Evolutionary conservation across 1,284 basidiomycete species (phyloP), one percentile per base, ranked within the genome.

Genomic region (Rhizopogon parksii): DNA sequence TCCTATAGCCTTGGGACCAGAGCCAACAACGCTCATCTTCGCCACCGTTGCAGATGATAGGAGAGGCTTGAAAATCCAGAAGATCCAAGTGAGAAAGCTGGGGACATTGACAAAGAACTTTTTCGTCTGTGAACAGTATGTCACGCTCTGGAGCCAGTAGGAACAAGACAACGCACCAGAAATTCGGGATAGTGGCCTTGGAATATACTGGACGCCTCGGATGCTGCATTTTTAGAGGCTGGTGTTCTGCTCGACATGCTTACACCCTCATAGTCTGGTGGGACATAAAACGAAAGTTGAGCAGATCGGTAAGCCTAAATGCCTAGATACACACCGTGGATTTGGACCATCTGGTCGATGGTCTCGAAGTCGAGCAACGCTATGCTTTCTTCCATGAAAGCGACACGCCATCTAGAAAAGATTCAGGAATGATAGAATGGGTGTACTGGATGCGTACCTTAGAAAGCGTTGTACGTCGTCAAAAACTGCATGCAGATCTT

Each of bases 21-120:
- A 73, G 36, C 87, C 87, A n/a, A 88, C 82, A 15, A 89, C 82
- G 39, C 72, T 71, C 82, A 90, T 86, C 73, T 90, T 90, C 11
- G 82, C 80, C 24, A 88, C 63, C 12, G 87, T 88, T 36, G 77
- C 76, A 4, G 83, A 67, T 2, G 88, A 78, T 9, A 90, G 64
- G 56, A 90, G 62, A 0, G 86, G 76, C 63, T 84, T 89, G 73
- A 89, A 88, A n/a, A 80, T 60, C 85, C 85, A 88, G 70, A 88
- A 90, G 53, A 90, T 75, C 86, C 86, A 90, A 34, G 80, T 77
- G 57, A 88, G 72, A 53, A 85, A 62, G 2, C 77, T 76, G 0
- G 88, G 87, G 12, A 90, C 85, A 59, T 88, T 88, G 60, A 90
- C 74, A 61, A 90, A 89, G 70, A 83, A 87, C 63, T 90, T 90